Conservation (phyloP, 495 filamentous ascomycete species). For the Hypoxylon cercidicola region DNA sequence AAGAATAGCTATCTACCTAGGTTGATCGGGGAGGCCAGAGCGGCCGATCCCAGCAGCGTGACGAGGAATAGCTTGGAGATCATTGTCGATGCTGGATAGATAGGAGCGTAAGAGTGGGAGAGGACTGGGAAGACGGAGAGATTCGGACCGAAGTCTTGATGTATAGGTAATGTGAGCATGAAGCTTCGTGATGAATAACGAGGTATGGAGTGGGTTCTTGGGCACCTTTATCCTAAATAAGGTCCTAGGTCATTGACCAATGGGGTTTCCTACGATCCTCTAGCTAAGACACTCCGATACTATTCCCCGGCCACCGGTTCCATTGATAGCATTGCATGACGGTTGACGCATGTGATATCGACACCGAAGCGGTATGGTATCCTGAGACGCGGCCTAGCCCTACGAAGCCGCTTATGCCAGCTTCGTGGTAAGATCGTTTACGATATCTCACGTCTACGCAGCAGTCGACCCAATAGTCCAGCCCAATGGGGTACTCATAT, state of each 20-base stretch:
- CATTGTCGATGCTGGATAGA: neutral
- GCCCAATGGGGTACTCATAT: neutral
- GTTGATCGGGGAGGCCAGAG: conserved; percentile 9
- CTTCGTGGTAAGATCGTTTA: neutral
- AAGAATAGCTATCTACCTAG: conserved; percentile 9
- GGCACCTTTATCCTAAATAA: conserved; percentile 5
- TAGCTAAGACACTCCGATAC: neutral
- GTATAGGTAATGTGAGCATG: too few species aligned
- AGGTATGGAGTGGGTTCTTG: neutral
- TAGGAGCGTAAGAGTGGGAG: neutral
- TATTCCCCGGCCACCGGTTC: neutral
- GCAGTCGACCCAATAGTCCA: neutral
- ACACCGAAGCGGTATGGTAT: neutral
- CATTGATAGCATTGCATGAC: neutral
- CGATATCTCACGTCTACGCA: neutral
- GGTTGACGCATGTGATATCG: conserved; percentile 9
- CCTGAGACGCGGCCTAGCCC: neutral
- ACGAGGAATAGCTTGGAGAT: conserved; percentile 4
- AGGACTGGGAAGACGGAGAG: neutral
- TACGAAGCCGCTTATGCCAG: neutral
- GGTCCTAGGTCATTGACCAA: neutral
- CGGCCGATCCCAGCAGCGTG: neutral
- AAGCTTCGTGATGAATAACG: neutral
- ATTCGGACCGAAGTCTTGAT: neutral
- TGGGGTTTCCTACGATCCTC: neutral